These are phyloP conservation scores for Mycena indigotica DNA, from an alignment of 768 basidiomycete species.

Conservation along the genomic window DNA sequence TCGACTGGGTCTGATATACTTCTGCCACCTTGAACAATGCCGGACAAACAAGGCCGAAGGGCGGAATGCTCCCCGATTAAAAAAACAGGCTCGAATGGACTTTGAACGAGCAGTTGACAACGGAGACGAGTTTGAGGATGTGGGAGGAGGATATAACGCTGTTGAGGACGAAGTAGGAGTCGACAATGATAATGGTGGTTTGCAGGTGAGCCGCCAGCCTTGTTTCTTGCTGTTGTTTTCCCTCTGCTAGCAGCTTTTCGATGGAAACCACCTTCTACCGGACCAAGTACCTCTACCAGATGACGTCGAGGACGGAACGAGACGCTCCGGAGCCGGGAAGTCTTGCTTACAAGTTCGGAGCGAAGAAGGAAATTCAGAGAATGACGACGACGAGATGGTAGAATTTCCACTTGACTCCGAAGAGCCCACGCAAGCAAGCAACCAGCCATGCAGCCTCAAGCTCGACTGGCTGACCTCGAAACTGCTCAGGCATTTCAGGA, in stretches of 20 bases:
- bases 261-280: too few relatives aligned
- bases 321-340: conserved; percentile 1
- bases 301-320: neutral
- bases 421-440: neutral
- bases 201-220: neutral
- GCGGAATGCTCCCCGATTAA: neutral
- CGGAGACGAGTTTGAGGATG: neutral
- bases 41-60: too few relatives aligned
- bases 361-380: neutral
- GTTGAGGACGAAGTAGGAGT: neutral
- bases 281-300: neutral
- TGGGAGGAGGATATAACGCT: neutral
- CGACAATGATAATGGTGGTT: neutral
- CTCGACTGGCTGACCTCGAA: neutral
- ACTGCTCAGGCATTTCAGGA: neutral
- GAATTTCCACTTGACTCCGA: neutral
- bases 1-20: too few relatives aligned
- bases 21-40: too few relatives aligned
- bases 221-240: too few relatives aligned
- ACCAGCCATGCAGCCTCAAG: neutral
- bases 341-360: neutral
- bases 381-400: neutral
- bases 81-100: neutral
- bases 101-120: neutral
- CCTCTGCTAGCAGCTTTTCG: too few relatives aligned